Evolutionary conservation across 768 basidiomycete species (phyloP).

Genomic region (Leccinum disarticulatum): DNA sequence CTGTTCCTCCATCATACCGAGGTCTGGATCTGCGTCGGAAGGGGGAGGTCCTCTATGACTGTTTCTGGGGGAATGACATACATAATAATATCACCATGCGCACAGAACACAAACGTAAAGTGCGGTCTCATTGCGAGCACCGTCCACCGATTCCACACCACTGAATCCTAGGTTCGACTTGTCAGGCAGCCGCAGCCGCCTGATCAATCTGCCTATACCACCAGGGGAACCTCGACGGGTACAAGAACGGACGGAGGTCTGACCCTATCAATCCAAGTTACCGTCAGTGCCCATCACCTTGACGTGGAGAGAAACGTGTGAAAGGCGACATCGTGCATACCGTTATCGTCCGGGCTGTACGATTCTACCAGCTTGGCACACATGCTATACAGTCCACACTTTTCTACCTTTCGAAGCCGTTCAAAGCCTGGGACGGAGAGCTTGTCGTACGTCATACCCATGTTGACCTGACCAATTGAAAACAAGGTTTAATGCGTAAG

Average conservation of each 20-base stretch:
- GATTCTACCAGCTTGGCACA: slow-evolving; percentile 94
- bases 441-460: slow-evolving; percentile 99
- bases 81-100: too few relatives aligned
- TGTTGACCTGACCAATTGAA: slow-evolving; percentile 64
- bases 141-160: too few relatives aligned
- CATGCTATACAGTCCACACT: slow-evolving; percentile 97
- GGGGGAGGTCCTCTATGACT: too few relatives aligned
- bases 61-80: too few relatives aligned
- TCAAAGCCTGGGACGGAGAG: slow-evolving; percentile 77
- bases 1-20: too few relatives aligned
- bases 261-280: slow-evolving; percentile 56
- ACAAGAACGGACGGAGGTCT: slow-evolving; percentile 94
- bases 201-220: slow-evolving; percentile 96
- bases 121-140: too few relatives aligned
- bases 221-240: slow-evolving; percentile 92
- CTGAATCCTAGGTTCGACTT: too few relatives aligned
- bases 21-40: too few relatives aligned
- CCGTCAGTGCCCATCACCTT: slow-evolving; percentile 1
- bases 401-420: slow-evolving; percentile 90
- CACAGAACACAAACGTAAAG: too few relatives aligned
- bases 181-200: slow-evolving; percentile 50
- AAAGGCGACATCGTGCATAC: slow-evolving; percentile 43
- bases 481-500: too few relatives aligned
- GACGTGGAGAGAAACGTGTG: too few relatives aligned
- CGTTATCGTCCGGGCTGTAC: slow-evolving; percentile 95